Base-by-base conservation (phyloP, 1,139 yeast species). In the Taiozyma onychis region DNA sequence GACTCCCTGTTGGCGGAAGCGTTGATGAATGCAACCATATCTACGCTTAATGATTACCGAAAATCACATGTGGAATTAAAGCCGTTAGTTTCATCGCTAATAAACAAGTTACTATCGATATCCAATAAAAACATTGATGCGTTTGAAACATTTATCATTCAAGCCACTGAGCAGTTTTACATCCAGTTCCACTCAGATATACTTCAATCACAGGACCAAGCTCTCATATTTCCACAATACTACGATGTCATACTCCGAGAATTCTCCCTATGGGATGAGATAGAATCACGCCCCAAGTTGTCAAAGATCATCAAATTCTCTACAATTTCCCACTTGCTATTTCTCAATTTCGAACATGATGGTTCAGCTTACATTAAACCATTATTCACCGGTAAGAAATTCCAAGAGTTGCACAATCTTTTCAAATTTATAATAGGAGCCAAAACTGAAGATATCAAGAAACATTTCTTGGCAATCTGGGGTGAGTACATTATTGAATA, bases 251-350 rank as follows among this genome's bases (percentile, higher is more conserved):
- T 52, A 7, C 7, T 35, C 2, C 47, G 41, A 21, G 63, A 59
- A 34, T 10, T 27, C 9, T 21, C 47, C 4, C 48, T 57, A 24
- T 59, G 63, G 63, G 37, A 18, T 5, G 6, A 14, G 2, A 35
- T 51, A 34, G 46, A 39, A 2, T 39, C 41, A 16, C 3, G 42
- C 6, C 18, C 26, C 1, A 16, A 47, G 2, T 45, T 51, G n/a
- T 24, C 39, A 1, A 13, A 4, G 0, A 24, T n/a, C 7, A 32
- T 57, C 8, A 54, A 51, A 26, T 26, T 41, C 11, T 37, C 46
- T 3, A 30, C 47, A 8, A 45, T 54, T 2, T 11, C 28, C 4
- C 24, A 45, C 1, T 35, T 57, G 10, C 26, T 58, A 8, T 56
- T 56, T n/a, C 21, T 44, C 13, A 41, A 52, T 30, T 52, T 53